Evolutionary conservation across 257 asterid species (phyloP).

Genomic region (Fraxinus quadrangulata): DNA sequence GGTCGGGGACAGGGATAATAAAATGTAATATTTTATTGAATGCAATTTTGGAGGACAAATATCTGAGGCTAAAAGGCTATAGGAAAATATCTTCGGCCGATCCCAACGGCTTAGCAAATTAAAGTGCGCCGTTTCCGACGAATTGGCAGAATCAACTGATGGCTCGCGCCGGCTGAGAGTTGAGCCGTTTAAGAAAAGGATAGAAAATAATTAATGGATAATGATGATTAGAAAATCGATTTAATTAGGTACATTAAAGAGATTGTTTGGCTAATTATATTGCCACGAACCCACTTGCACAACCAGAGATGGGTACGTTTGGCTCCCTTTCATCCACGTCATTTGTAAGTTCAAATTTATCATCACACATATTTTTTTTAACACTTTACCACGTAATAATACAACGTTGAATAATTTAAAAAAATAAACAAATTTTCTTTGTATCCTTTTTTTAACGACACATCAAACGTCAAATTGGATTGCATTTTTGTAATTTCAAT

Average conservation of each 20-base stretch:
- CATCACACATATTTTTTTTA: no score
- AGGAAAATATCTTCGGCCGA: not conserved
- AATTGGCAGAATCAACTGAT: not conserved
- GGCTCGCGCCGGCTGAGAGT: not conserved
- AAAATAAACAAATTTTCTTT: no score
- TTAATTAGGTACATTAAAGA: not conserved
- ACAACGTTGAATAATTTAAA: no score
- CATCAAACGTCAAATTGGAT: no score
- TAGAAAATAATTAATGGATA: not conserved
- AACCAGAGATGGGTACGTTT: conserved; percentile 12
- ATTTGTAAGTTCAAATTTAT: not conserved
- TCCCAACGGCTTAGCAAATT: not conserved
- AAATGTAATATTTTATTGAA: no score
- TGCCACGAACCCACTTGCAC: conserved; percentile 24
- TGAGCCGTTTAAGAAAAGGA: not conserved
- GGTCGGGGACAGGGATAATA: no score
- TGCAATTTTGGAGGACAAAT: no score
- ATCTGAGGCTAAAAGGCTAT: no score
- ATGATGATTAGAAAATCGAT: not conserved
- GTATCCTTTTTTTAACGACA: no score
- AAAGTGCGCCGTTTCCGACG: not conserved
- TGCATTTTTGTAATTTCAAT: not conserved
- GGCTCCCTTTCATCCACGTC: conserved; percentile 28
- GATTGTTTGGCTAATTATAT: conserved; percentile 6
- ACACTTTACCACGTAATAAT: no score